phyloP scores from a whole-genome alignment of 805 yeast species.

The Saturnispora saitoi region DNA sequence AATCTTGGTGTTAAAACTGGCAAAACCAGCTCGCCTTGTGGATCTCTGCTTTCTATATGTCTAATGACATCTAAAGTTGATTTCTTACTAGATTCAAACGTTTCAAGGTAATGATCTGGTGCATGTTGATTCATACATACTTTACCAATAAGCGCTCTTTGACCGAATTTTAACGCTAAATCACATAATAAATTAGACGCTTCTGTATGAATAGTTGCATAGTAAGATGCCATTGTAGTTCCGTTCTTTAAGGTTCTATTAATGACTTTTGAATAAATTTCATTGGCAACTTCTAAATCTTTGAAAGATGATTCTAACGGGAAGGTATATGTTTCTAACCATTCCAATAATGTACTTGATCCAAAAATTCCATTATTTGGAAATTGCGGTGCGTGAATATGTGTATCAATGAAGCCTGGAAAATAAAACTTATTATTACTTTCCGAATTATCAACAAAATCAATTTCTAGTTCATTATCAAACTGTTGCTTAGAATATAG shows the following conservation, averaged over 20 bases:
- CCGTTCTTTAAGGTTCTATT: constrained; percentile 65
- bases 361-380: constrained; percentile 83
- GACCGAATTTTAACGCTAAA: constrained; percentile 57
- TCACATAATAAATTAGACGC: constrained; percentile 75
- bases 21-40: constrained; percentile 41
- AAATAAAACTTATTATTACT: constrained; percentile 51
- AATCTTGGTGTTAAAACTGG: constrained; percentile 90
- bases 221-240: constrained; percentile 88
- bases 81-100: constrained; percentile 40
- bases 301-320: constrained; percentile 70
- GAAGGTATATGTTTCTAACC: constrained; percentile 84
- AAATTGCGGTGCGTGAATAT: constrained; percentile 78
- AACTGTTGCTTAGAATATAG: constrained; percentile 3
- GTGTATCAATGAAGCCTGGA: constrained; percentile 80
- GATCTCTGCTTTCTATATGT: constrained; percentile 47
- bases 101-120: constrained; percentile 62
- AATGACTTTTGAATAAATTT: constrained; percentile 63
- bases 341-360: constrained; percentile 73
- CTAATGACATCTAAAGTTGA: constrained; percentile 50
- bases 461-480: constrained; percentile 18
- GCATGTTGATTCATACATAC: constrained; percentile 89
- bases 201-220: constrained; percentile 75
- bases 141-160: constrained; percentile 84
- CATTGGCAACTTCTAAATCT: constrained; percentile 44
- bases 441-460: constrained; percentile 28